These are phyloP conservation scores for Sodiomyces alkalinus DNA, from an alignment of 2,329 filamentous ascomycete species.

Conservation along the genomic window DNA sequence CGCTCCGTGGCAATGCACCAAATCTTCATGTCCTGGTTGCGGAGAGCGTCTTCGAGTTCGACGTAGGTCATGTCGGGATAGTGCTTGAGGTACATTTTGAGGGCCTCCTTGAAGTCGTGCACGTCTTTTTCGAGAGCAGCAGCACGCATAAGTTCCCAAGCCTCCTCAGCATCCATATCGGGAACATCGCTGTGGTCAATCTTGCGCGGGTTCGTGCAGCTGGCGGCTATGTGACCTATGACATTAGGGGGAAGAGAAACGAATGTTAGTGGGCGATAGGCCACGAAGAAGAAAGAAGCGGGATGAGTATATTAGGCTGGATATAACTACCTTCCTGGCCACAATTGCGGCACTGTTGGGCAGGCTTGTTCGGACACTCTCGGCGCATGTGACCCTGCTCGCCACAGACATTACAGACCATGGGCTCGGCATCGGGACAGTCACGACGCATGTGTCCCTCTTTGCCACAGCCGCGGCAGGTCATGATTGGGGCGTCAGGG, in stretches of 20 bases:
- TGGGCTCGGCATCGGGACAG: slow-evolving; percentile 44
- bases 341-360: slow-evolving; percentile 46
- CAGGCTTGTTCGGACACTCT: slow-evolving; percentile 47
- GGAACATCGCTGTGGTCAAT: slow-evolving; percentile 37
- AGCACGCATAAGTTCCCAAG: slow-evolving; percentile 39
- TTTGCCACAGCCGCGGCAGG: slow-evolving; percentile 31
- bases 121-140: slow-evolving; percentile 40
- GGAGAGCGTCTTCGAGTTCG: slow-evolving; percentile 46
- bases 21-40: slow-evolving; percentile 33
- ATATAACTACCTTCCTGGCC: slow-evolving; percentile 42
- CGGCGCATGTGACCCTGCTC: slow-evolving; percentile 38
- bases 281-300: slow-evolving; percentile 5
- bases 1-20: slow-evolving; percentile 50
- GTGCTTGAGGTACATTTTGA: slow-evolving; percentile 47
- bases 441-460: slow-evolving; percentile 41
- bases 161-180: slow-evolving; percentile 34
- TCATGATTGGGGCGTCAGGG: slow-evolving; percentile 37
- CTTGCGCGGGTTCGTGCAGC: slow-evolving; percentile 45
- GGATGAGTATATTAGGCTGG: too few relatives aligned
- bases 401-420: slow-evolving; percentile 45
- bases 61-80: slow-evolving; percentile 40
- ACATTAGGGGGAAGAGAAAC: background rate
- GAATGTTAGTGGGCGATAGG: slow-evolving; percentile 2
- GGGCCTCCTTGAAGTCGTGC: slow-evolving; percentile 45
- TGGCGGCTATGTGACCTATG: slow-evolving; percentile 38